phyloP scores from a whole-genome alignment of 306 rosid species.

The Psophocarpus tetragonolobus region DNA sequence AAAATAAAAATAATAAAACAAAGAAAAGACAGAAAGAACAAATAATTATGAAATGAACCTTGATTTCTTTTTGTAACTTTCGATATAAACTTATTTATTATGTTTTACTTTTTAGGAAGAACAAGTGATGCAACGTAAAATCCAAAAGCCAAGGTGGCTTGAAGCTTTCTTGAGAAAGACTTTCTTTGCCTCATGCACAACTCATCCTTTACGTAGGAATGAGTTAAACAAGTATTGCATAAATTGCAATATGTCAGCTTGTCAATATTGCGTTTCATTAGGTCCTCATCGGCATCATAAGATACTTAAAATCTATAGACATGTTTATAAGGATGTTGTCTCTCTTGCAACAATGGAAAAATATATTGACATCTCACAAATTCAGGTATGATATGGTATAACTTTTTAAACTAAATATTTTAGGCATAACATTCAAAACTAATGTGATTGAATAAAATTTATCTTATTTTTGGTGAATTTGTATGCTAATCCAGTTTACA shows the following conservation, averaged over 20 bases:
- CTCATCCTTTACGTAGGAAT: conserved; percentile 35
- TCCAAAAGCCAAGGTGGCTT: conserved; percentile 43
- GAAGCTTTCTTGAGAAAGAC: conserved; percentile 33
- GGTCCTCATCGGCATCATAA: conserved; percentile 48
- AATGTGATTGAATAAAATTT: background rate
- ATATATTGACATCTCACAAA: conserved; percentile 46
- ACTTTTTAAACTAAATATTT: background rate
- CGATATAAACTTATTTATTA: conserved; percentile 19
- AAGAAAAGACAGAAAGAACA: background rate
- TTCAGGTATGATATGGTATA: conserved; percentile 47
- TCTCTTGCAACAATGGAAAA: conserved; percentile 44
- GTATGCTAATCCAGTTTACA: conserved; percentile 5
- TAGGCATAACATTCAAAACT: background rate
- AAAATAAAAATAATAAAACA: conserved; percentile 10
- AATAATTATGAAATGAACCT: background rate
- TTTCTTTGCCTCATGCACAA: conserved; percentile 35
- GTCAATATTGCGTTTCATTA: conserved; percentile 42
- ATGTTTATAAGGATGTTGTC: conserved; percentile 51
- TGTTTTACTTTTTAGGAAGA: conserved; percentile 36
- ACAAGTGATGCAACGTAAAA: background rate
- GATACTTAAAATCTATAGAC: conserved; percentile 42
- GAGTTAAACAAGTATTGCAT: conserved; percentile 50
- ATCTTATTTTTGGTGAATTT: background rate
- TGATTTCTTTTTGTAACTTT: background rate
- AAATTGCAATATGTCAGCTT: conserved; percentile 40